Base-by-base conservation (phyloP, 371 early-diverging fungal genomes). In the Mortierella sp. region DNA sequence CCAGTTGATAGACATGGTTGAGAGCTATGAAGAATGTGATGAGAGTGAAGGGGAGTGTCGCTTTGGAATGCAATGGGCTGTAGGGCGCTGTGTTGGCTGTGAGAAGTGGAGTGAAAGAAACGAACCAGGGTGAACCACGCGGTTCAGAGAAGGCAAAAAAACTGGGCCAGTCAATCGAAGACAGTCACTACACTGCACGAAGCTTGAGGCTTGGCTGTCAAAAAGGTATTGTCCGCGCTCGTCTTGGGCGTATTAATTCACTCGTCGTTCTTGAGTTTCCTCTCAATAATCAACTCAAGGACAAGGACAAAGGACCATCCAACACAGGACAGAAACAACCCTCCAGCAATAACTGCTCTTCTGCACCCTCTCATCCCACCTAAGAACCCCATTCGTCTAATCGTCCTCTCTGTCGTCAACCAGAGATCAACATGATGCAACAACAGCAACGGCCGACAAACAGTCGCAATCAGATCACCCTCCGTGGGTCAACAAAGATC, bases 401-500 rank as follows among this genome's bases (percentile, higher is more conserved):
- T 42, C 11, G 44, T 19, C 44, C 31, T 5, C 21, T 8, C 31
- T 38, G 7, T 19, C 45, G 11, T 5, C 70, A 71, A 72, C 38
- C 44, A 77, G 63, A 7, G 63, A 34, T 31, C 47, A 48, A 48
- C 26, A 63, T 73, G 80, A 80, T 80, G 84, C 80, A 75, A 38
- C 83, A 84, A 42, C 80, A 80, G 72, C 85, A 81, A 54, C 63
- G 77, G 81, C 65, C 93, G 87, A 70, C 80, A 83, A 77, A 86
- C 84, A 88, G 86, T 84, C 76, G 89, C 80, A 84, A 75, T 48
- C 80, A 80, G 72, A 96, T 97, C 82, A 94, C 95, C 9, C 90
- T 97, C 42, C 89, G 92, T 55, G 97, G 97, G 8, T 96, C 97
- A 11, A 92, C 96, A 8, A 90, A 92, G 63, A 93, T 95, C 55